Base-by-base conservation (phyloP, 2,329 filamentous ascomycete species). In the Neofusicoccum cordaticola region DNA sequence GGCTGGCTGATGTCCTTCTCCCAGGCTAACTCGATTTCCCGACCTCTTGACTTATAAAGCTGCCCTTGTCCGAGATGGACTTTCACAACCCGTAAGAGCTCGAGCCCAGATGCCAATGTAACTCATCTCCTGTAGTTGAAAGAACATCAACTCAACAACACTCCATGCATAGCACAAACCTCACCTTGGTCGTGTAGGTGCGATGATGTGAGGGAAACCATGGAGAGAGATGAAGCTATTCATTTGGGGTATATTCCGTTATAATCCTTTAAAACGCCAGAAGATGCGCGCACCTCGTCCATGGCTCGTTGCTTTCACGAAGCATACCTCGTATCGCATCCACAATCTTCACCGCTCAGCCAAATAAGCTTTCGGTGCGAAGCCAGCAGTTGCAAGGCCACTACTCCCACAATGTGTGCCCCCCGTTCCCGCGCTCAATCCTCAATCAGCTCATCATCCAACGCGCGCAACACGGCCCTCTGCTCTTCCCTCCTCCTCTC, bases 381-480 rank as follows among this genome's bases (percentile, higher is more conserved):
- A 31, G 27, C 27, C 27, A 31, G 22, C 3, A 50, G 4, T 3
- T 7, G 12, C 27, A 12, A 6, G 15, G 47, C 7, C 27, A 50
- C 2, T 22, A 12, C 9, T 51, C 22, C 22, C 22, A 5, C 22
- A n/a, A 17, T 7, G 13, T 11, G 15, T 2, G 12, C 8, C 22
- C 15, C 27, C 48, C 48, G 7, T 19, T 6, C 31, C 15, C 52
- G 15, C 12, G 2, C 37, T 64, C 62, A 64, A n/a, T 60, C 63
- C 34, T 17, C 52, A 6, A 48, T 41, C 63, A 65, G 39, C 47
- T 65, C 63, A 4, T 61, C 63, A 41, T 61, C 63, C 63, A 65
- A 44, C 27, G 63, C 66, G 13, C 15, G 42, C 64, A 65, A 57
- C 15, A 67, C 61, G 9, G 45, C 64, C 19, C 64, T 51, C 64